phyloP scores from a whole-genome alignment of 192 early-diverging fungal genomes.

The Backusella liffmaniae region DNA sequence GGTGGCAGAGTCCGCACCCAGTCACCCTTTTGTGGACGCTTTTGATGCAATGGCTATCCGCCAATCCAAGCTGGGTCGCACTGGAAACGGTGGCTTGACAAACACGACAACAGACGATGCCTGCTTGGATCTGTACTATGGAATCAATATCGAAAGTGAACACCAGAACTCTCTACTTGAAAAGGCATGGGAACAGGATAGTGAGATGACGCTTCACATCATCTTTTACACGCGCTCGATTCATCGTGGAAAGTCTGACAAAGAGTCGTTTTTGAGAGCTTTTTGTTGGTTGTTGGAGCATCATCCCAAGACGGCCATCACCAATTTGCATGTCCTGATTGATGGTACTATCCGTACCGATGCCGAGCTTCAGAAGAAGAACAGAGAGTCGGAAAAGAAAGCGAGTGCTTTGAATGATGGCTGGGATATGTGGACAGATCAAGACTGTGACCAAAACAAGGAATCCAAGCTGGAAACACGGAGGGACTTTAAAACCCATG shows the following conservation, averaged over 20 bases:
- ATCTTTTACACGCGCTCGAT: constrained; percentile 42
- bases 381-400: constrained; percentile 1
- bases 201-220: constrained; percentile 30
- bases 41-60: background rate
- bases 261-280: constrained; percentile 28
- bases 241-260: constrained; percentile 37
- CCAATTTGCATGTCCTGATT: constrained; percentile 32
- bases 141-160: constrained; percentile 13
- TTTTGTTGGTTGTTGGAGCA: constrained; percentile 35
- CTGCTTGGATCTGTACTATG: constrained; percentile 39
- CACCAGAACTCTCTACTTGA: background rate
- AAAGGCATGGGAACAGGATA: constrained; percentile 25
- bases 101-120: constrained; percentile 21
- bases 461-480: background rate
- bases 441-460: background rate
- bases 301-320: constrained; percentile 38
- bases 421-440: constrained; percentile 12
- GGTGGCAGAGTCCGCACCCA: background rate
- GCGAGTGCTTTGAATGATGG: background rate
- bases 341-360: constrained; percentile 20
- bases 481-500: constrained; percentile 24
- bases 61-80: constrained; percentile 13
- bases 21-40: constrained; percentile 9
- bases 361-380: background rate
- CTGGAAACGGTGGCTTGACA: constrained; percentile 35